Base-by-base conservation (phyloP, 78 protist genomes). In the Pelomyxa schiedti region DNA sequence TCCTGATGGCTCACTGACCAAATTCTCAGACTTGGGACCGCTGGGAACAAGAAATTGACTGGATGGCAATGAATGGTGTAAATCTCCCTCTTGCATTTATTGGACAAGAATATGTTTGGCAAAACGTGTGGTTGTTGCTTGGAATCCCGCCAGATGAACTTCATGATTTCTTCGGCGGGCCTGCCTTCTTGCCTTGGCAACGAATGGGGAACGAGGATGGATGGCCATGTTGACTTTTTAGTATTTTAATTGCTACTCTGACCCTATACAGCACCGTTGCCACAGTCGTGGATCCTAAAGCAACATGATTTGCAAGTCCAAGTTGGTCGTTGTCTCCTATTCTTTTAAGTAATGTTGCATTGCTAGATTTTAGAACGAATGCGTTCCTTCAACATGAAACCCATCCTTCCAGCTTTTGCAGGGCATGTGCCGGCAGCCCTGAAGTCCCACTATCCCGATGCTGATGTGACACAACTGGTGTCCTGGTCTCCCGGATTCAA, bases 151-250 rank as follows among this genome's bases (percentile, higher is more conserved):
- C 47, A 4, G 36, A 83, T 1, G 87, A 88, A 29, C 75, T 88
- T 0, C 22, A 7, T 5, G 32, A 29, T 9, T 90, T 66, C 76
- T 84, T 88, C 37, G 71, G 86, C 4, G 94, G 94, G 39, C 92
- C 94, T 4, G 94, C 92, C 39, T 90, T 90, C 76, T 71, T 90
- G n/a, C 88, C 94, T 29, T 90, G 94, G 94, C 80, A 88, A 73
- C 71, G 92, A 36, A 88, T 88, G 94, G 94, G 91, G 29, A 90
- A 88, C 70, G 71, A 84, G n/a, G 76, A 87, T 52, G 63, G 78
- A 1, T 89, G 93, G 90, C 90, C 73, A 22, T 88, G 93, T 3
- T n/a, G n/a, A n/a, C n/a, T n/a, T n/a, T n/a, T n/a, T n/a, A n/a
- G n/a, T n/a, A n/a, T n/a, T n/a, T n/a, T n/a, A n/a, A n/a, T n/a